phyloP scores from a whole-genome alignment of 768 basidiomycete species.

The Mycena chlorophos region DNA sequence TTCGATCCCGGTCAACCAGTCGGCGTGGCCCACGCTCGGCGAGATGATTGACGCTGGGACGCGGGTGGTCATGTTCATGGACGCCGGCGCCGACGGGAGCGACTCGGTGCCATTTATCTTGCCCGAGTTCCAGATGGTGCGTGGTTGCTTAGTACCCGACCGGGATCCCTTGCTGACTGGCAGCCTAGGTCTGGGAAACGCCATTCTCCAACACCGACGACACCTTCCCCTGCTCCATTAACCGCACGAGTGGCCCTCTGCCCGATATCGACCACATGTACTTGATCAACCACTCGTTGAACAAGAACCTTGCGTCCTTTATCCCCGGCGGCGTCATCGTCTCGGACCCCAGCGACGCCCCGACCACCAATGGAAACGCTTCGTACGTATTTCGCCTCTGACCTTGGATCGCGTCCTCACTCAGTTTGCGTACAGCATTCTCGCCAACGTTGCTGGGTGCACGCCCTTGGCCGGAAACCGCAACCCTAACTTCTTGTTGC shows the following conservation, averaged over 20 bases:
- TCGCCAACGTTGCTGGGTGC: conserved; percentile 45
- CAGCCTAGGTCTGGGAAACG: conserved; percentile 45
- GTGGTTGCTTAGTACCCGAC: not conserved
- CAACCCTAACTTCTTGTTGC: conserved; percentile 48
- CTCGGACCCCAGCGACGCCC: conserved; percentile 29
- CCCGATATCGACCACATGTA: conserved; percentile 38
- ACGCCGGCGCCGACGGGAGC: conserved; percentile 43
- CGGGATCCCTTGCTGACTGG: not conserved
- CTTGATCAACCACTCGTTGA: conserved; percentile 47
- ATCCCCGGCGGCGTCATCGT: conserved; percentile 29
- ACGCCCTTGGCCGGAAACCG: conserved; percentile 38
- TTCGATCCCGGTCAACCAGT: conserved; percentile 39
- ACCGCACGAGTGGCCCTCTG: conserved; percentile 40
- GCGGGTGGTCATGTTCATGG: conserved; percentile 64
- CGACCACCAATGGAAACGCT: conserved; percentile 29
- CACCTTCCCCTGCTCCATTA: conserved; percentile 41
- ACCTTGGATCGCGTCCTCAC: not conserved
- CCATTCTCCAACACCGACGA: conserved; percentile 40
- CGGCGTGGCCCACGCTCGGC: conserved; percentile 65
- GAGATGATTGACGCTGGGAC: conserved; percentile 60
- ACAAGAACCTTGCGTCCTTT: conserved; percentile 34
- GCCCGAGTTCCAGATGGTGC: conserved; percentile 58
- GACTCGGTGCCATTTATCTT: conserved; percentile 48
- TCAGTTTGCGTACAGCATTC: conserved; percentile 26
- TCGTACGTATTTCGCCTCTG: conserved; percentile 27